Conservation (phyloP, 495 filamentous ascomycete species). For the Penicillium simplicissimum region DNA sequence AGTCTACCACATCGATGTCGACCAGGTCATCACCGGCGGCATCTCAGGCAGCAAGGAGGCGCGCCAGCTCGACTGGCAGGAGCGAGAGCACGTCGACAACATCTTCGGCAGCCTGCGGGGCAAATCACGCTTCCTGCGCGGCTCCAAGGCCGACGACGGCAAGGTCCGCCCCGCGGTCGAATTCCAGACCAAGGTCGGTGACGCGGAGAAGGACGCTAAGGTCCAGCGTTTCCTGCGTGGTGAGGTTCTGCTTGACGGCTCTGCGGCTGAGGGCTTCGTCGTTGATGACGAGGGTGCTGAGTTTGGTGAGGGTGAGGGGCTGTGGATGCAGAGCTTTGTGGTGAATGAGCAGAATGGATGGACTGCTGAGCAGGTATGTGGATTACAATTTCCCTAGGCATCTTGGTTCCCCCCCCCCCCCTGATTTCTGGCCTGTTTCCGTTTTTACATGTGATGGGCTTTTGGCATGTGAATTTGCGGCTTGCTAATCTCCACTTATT, state of each 20-base stretch:
- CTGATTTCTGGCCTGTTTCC: background rate
- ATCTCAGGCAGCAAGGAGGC: slow-evolving; percentile 70
- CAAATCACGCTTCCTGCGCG: slow-evolving; percentile 55
- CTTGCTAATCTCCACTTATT: slow-evolving; percentile 10
- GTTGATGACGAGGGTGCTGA: slow-evolving; percentile 40
- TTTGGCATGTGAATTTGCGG: slow-evolving; percentile 1
- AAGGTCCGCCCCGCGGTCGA: slow-evolving; percentile 39
- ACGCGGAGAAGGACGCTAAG: slow-evolving; percentile 43
- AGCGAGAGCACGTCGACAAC: slow-evolving; percentile 72
- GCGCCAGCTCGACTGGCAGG: slow-evolving; percentile 68
- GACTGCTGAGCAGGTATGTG: slow-evolving; percentile 53
- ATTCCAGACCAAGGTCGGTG: slow-evolving; percentile 34
- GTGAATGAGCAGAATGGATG: slow-evolving; percentile 43
- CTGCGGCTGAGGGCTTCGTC: slow-evolving; percentile 36
- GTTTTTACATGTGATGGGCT: slow-evolving; percentile 3
- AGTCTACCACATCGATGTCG: slow-evolving; percentile 74
- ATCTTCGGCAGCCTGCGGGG: slow-evolving; percentile 77
- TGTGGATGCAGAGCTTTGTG: slow-evolving; percentile 50
- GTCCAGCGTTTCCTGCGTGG: slow-evolving; percentile 48
- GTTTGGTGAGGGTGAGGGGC: slow-evolving; percentile 41
- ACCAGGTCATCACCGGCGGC: slow-evolving; percentile 74
- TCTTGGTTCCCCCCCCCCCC: too few species aligned
- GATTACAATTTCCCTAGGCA: background rate
- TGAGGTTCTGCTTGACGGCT: slow-evolving; percentile 42
- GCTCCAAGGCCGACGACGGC: slow-evolving; percentile 35